Base-by-base conservation (phyloP, 2,329 filamentous ascomycete species). In the Lachnellula subtilissima region DNA sequence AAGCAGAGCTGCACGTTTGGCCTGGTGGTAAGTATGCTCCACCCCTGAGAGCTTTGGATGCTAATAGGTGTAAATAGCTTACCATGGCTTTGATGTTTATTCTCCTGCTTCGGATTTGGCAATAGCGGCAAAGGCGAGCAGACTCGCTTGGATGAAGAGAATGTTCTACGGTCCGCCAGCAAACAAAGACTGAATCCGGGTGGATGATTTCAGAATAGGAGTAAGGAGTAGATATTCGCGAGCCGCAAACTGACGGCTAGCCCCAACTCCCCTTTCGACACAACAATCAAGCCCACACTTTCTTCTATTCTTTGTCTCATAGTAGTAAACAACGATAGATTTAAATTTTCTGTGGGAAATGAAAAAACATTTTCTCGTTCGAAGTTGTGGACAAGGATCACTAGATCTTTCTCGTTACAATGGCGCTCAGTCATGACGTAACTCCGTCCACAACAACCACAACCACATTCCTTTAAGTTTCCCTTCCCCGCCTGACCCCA, bases 1-100 rank as follows among this genome's bases (percentile, higher is more conserved):
- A 65, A 43, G 65, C 66, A 39, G 71, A 74, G 50, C 60, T 73
- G 48, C 71, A 73, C 58, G 65, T 73, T 48, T 72, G 69, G 68
- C 65, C 67, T 9, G 70, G 69, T 22, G 65, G 22, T 48, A 17
- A 48, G 22, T 17, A 48, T 28, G 12, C 12, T 14, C 22, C 25
- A n/a, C 14, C 8, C 19, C 19, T 3, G 14, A 12, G 19, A 9
- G 42, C 19, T 19, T 19, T 19, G 3, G 42, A 45, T 45, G 42
- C 42, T 45, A 19, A 19, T 19, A 11, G 11, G 5, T 17, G 14
- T 5, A 23, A 14, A 23, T 12, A 23, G n/a, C 22, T 19, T 45
- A 45, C 19, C 37, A 40, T 40, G 37, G 37, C 14, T 40, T 40
- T 17, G 37, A 40, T 40, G 14, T 17, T 7, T 40, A 17, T 5